Conservation (phyloP, 495 filamentous ascomycete species). For the Tuber calosporum region DNA sequence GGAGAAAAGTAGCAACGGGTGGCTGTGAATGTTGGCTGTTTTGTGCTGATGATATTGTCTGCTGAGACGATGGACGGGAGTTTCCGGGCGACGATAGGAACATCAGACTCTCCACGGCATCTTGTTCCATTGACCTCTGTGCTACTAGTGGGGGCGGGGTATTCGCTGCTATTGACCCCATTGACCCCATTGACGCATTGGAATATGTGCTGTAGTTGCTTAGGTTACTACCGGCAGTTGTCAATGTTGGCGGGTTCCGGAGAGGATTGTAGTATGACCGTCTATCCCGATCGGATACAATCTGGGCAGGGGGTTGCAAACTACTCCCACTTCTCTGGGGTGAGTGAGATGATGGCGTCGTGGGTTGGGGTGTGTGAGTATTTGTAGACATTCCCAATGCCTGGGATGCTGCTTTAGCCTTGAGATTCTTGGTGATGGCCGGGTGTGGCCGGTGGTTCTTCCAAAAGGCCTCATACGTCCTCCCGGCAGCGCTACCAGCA, state of each 20-base stretch:
- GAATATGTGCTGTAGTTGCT: slow-evolving; percentile 40
- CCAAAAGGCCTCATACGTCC: slow-evolving; percentile 46
- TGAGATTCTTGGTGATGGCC: slow-evolving; percentile 39
- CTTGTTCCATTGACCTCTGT: slow-evolving; percentile 56
- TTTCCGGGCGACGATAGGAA: slow-evolving; percentile 63
- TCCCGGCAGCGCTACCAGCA: slow-evolving; percentile 22
- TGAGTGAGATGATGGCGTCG: slow-evolving; percentile 21
- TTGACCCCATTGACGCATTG: slow-evolving; percentile 34
- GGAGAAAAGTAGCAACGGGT: slow-evolving; percentile 31
- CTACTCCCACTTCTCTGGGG: slow-evolving; percentile 27
- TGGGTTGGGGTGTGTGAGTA: slow-evolving; percentile 18
- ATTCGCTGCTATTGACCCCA: slow-evolving; percentile 33
- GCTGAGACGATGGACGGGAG: slow-evolving; percentile 44
- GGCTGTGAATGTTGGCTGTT: slow-evolving; percentile 33
- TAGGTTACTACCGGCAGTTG: slow-evolving; percentile 34
- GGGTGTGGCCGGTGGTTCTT: slow-evolving; percentile 42
- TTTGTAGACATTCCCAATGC: slow-evolving; percentile 36
- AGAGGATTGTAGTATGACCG: slow-evolving; percentile 36
- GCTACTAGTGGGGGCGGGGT: slow-evolving; percentile 40
- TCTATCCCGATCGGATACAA: slow-evolving; percentile 39
- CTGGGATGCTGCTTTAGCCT: slow-evolving; percentile 35
- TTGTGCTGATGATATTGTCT: slow-evolving; percentile 28
- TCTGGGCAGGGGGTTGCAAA: slow-evolving; percentile 38
- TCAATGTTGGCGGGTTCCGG: slow-evolving; percentile 33
- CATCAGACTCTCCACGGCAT: slow-evolving; percentile 62